Evolutionary conservation across 177 flowering plant species (phyloP), one percentile per base, ranked within the genome.

Genomic region (Vitis hybrid): DNA sequence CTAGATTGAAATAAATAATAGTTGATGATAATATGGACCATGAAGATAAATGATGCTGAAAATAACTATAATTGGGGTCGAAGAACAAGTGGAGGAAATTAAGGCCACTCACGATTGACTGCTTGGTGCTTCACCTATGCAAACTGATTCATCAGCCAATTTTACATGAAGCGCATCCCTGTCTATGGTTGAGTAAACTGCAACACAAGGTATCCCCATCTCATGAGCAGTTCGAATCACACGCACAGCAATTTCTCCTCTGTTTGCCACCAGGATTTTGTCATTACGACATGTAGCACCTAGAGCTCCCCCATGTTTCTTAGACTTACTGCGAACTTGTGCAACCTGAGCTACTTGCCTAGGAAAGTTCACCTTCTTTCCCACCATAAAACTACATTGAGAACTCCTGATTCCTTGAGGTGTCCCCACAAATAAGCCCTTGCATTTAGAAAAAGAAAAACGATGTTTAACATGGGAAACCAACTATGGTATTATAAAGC

Each of bases 61-160:
- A 56, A 58, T 6, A 61, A 61, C 29, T 0, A 49, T 11, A 19
- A 3, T 12, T 13, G 11, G 13, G 45, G 18, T 67, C 31, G 20
- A 62, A 66, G 31, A 62, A 61, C 19, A 58, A 76, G 12, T 14
- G 56, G 16, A 2, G 10, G 56, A 68, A n/a, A 67, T 10, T 48
- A 50, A 52, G 67, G 65, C 6, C 19, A 79, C 96, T 88, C 83
- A 95, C 99, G 98, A 95, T 71, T 93, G 98, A 72, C 76, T 95
- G 73, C 99, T 93, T 13, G 97, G 97, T 69, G 99, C 99, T 88
- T 95, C 99, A 67, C 99, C 99, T 16, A 95, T 95, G 82, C 99
- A 93, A 71, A 93, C 94, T 12, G 98, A 81, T 75, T 93, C 99
- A 80, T 95, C 99, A 22, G 99, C 99, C 77, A 95, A 84, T 70